Evolutionary conservation across 2,329 filamentous ascomycete genomes (phyloP), one percentile per base, ranked within the genome.

Genomic region (Scedosporium dehoogii): DNA sequence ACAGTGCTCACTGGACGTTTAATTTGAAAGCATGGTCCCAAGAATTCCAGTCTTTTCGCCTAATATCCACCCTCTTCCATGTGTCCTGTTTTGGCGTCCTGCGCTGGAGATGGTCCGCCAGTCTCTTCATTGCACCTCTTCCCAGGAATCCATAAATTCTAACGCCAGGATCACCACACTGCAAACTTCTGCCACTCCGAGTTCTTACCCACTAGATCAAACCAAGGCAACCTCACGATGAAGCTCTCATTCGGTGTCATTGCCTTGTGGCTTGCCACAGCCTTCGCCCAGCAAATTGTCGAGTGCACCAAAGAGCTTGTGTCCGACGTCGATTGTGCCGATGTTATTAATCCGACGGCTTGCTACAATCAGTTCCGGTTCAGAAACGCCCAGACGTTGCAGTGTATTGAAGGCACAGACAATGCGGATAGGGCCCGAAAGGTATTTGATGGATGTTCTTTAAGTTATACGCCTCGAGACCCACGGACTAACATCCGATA

Each of bases 331-430:
- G 73, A 76, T 29, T 76, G 74, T 58, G 72, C 73, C 18, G 72
- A 70, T 42, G 74, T 76, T 38, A 73, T 75, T 64, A 73, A 76
- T 57, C 72, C 74, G 18, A 73, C 70, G 57, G 74, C 74, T 27
- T 76, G 74, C 68, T 76, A 76, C 66, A 76, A 76, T 66, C 68
- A 74, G 65, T 75, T 71, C 66, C 66, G 73, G 4, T 76, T 73
- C 65, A 33, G 59, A 44, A 65, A 66, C 61, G 62, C 71, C 7
- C 72, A 71, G 59, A 76, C 74, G 1, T 66, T 76, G 12, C 64
- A 67, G 0, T 76, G 74, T 61, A 74, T 76, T 42, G 73, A 72
- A 6, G 74, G 73, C 1, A 70, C 64, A 2, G 66, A 72, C 59
- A 68, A 74, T 29, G 64, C 71, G 0, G 72, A 74, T 14, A 68